Percentiles rank a stretch among this genome's conserved stretches.
Evolutionary conservation across 306 rosid species (phyloP).

Genomic region (Hippophae tibetana): DNA sequence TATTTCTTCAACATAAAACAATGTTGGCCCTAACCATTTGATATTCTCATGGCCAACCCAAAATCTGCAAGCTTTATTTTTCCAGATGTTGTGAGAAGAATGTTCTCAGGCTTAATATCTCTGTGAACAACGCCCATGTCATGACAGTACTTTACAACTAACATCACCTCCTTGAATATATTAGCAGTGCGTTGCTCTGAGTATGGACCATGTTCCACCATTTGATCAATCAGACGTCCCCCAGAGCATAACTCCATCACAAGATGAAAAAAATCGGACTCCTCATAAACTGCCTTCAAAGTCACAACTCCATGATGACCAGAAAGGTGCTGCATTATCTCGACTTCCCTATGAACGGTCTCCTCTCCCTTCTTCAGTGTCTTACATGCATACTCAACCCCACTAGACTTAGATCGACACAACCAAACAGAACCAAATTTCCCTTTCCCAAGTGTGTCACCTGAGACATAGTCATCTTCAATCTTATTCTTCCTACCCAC

Average conservation of each 20-base stretch:
- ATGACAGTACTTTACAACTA: conserved; percentile 92
- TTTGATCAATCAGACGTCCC: conserved; percentile 76
- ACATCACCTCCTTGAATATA: conserved; percentile 81
- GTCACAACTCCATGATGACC: conserved; percentile 96
- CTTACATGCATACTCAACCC: conserved; percentile 80
- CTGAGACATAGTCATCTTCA: conserved; percentile 66
- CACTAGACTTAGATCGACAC: conserved; percentile 60
- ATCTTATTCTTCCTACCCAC: conserved; percentile 90
- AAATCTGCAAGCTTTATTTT: conserved; percentile 97
- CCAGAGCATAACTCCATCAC: conserved; percentile 95
- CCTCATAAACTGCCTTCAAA: conserved; percentile 88
- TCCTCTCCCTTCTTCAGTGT: conserved; percentile 88
- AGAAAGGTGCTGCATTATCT: conserved; percentile 98
- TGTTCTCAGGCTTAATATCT: conserved; percentile 95
- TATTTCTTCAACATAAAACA: too few relatives aligned
- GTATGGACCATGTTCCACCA: conserved; percentile 62
- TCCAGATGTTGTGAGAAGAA: conserved; percentile 70
- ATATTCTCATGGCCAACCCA: conserved; percentile 92
- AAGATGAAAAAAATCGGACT: conserved; percentile 74
- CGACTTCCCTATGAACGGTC: conserved; percentile 94
- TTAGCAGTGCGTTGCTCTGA: conserved; percentile 83
- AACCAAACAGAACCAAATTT: conserved; percentile 83
- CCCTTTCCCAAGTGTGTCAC: conserved; percentile 80
- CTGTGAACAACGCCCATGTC: conserved; percentile 99
- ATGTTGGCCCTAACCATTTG: conserved; percentile 43